Percentiles rank a stretch among this genome's conserved stretches.
Evolutionary conservation across 257 asterid species (phyloP).

Genomic region (Craterostigma plantagineum): DNA sequence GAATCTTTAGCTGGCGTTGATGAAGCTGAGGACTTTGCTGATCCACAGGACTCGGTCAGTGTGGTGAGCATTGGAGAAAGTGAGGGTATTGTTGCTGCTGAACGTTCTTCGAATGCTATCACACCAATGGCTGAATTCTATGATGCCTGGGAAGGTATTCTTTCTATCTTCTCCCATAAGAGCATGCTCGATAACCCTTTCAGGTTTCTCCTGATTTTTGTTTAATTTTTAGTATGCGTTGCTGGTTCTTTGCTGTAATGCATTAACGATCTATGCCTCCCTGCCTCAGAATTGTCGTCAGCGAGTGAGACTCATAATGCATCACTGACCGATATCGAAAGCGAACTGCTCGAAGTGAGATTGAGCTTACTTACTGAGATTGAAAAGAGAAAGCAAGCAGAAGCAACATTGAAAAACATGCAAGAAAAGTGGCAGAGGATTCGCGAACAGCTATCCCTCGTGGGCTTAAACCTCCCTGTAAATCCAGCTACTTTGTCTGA

Average conservation of each 20-base stretch:
- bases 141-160: conserved; percentile 98
- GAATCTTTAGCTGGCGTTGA: conserved; percentile 1
- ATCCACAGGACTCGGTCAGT: conserved; percentile 47
- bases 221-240: background rate
- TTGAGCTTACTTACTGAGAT: conserved; percentile 64
- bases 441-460: conserved; percentile 30
- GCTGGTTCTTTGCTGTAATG: background rate
- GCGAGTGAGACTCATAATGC: conserved; percentile 37
- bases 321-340: conserved; percentile 39
- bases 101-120: conserved; percentile 22
- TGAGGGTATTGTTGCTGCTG: conserved; percentile 32
- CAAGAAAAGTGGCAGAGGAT: conserved; percentile 55
- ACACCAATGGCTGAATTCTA: conserved; percentile 60
- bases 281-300: conserved; percentile 53
- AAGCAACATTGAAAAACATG: conserved; percentile 40
- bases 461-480: conserved; percentile 58
- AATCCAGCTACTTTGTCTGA: conserved; percentile 23
- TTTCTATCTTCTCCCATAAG: background rate
- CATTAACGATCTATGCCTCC: background rate
- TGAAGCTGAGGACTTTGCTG: conserved; percentile 41
- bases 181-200: no score
- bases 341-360: conserved; percentile 55
- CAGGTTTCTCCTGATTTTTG: background rate
- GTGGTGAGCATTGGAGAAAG: conserved; percentile 39
- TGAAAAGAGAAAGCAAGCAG: conserved; percentile 74